Percentiles rank a stretch among this genome's conserved stretches.
These are phyloP conservation scores for Nakaseomyces delphensis DNA, from an alignment of 1,139 yeast genomes.

Conservation along the genomic window DNA sequence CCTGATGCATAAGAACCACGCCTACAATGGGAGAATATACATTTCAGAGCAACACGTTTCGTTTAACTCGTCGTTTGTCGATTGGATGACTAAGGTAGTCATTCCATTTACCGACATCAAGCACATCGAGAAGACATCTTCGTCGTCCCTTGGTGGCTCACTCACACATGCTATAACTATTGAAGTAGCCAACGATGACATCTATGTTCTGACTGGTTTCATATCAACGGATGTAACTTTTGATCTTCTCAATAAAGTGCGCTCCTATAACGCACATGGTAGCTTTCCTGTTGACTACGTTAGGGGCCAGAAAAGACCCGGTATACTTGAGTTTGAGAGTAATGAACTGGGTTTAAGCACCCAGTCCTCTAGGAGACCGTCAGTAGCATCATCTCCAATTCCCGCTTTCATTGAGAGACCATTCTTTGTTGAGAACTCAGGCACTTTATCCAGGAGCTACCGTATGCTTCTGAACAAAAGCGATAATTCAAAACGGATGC, in stretches of 20 bases:
- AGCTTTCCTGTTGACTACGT: neutral
- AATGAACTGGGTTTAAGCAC: neutral
- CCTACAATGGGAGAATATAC: constrained; percentile 79
- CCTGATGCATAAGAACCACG: constrained; percentile 78
- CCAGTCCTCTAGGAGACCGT: constrained; percentile 1
- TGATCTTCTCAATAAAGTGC: constrained; percentile 53
- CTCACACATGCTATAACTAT: constrained; percentile 85
- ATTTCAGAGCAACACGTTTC: constrained; percentile 73
- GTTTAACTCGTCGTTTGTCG: constrained; percentile 79
- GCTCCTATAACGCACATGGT: constrained; percentile 32
- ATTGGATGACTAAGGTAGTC: constrained; percentile 81
- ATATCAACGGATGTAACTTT: constrained; percentile 71
- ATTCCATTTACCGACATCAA: constrained; percentile 66
- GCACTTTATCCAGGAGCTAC: neutral
- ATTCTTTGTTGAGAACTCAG: constrained; percentile 1
- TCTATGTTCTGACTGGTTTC: constrained; percentile 77
- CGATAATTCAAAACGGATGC: neutral
- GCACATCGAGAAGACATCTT: constrained; percentile 61
- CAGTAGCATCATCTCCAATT: neutral
- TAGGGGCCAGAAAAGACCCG: neutral
- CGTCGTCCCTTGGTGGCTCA: constrained; percentile 56
- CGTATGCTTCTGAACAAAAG: neutral
- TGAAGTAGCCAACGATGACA: constrained; percentile 49
- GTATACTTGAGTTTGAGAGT: neutral
- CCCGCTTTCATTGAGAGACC: constrained; percentile 4